Evolutionary conservation across 176 grass and related monocot species (phyloP).

Genomic region (Thalia dealbata): DNA sequence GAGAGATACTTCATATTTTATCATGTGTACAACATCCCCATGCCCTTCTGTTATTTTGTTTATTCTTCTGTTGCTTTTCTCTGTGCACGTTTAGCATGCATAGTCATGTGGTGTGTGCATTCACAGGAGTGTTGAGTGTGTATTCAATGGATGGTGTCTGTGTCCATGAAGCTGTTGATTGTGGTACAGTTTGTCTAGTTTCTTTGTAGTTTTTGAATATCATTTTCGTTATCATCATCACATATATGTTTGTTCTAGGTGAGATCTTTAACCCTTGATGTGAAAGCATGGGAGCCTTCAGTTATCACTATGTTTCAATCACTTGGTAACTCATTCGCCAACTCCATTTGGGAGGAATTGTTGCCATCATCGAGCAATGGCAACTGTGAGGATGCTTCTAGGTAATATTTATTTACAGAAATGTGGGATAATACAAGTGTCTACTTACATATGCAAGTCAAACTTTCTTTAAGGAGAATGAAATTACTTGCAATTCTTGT

Average conservation of each 20-base stretch:
- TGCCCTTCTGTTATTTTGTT: no score
- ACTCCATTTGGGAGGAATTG: conserved; percentile 83
- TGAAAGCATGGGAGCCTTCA: conserved; percentile 92
- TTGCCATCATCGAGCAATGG: conserved; percentile 43
- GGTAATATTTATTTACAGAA: conserved; percentile 28
- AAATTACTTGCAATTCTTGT: neutral
- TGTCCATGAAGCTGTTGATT: neutral
- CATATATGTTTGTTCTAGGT: conserved; percentile 37
- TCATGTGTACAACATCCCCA: no score
- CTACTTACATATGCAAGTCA: neutral
- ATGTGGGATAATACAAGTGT: neutral
- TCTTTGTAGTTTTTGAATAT: neutral
- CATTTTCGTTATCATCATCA: neutral
- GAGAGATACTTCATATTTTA: no score
- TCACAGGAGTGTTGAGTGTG: no score
- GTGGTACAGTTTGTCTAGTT: neutral
- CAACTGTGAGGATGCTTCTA: conserved; percentile 41
- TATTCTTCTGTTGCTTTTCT: no score
- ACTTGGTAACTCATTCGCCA: conserved; percentile 87
- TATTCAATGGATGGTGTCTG: no score
- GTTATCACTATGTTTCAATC: conserved; percentile 93
- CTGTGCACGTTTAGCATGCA: no score
- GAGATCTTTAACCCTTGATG: conserved; percentile 90
- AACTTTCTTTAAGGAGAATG: neutral
- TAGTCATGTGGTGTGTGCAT: no score